Evolutionary conservation across 345 rosid genomes (phyloP), one percentile per base, ranked within the genome.

Genomic region (Linum trigynum): DNA sequence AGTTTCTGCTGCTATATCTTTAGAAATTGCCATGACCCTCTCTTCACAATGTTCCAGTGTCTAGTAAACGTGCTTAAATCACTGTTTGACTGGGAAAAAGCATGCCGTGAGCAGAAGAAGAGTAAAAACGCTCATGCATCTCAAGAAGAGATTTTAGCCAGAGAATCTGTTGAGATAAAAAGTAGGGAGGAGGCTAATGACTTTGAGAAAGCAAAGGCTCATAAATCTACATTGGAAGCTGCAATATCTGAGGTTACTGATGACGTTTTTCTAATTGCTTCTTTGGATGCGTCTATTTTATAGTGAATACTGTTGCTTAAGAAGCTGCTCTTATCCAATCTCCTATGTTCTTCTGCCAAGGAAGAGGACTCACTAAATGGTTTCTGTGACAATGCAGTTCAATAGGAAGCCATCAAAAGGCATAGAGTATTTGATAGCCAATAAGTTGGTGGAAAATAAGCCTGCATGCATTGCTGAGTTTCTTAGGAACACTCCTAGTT

Each of bases 151-250:
- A 74, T 67, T 73, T 53, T 67, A 48, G 72, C 35, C 55, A 55
- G 77, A 45, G 86, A 83, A 77, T 75, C 83, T 67, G 65, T 57
- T 58, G 91, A 85, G 77, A 48, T 64, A 65, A 85, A 79, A 74
- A 72, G 68, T 77, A 75, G 78, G 82, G 91, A 86, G 65, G 99
- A 90, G 71, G 72, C 91, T 71, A 87, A 85, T 81, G 79, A 83
- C 72, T 90, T 90, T 81, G 97, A 90, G 82, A 94, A 84, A 82
- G 91, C 92, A 41, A 94, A 94, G 81, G 99, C 97, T 82, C 97
- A 88, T 80, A 88, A 92, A 73, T 84, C 96, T 75, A 88, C 97
- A 62, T 64, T 84, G 82, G 99, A 94, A 80, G 95, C 96, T 71
- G 97, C 95, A 57, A 69, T 86, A 62, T 79, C 86, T 55, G 96